Conservation (phyloP, 345 rosid species). For the Bruguiera parviflora region DNA sequence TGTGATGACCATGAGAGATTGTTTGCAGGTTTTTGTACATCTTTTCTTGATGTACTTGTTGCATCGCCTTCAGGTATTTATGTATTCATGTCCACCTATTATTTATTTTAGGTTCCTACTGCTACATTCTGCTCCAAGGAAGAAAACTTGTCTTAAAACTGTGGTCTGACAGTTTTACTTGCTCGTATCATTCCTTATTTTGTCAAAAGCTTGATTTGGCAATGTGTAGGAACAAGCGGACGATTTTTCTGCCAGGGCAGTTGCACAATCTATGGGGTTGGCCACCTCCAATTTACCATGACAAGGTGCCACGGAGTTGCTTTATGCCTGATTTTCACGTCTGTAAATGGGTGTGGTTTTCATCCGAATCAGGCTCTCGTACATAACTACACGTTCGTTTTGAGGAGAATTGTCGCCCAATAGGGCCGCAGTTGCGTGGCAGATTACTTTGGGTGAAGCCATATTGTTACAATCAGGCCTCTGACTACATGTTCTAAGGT, state of each 20-base stretch:
- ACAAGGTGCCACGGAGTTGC: neutral
- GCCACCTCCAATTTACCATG: conserved; percentile 48
- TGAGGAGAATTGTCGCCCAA: neutral
- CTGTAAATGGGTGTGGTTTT: neutral
- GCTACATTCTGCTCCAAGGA: neutral
- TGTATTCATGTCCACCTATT: neutral
- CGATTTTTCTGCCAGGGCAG: conserved; percentile 57
- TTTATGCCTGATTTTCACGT: neutral
- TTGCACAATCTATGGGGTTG: conserved; percentile 72
- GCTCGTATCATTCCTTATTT: neutral
- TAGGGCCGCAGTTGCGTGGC: too few relatives aligned
- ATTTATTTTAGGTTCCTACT: neutral
- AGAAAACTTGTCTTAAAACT: neutral
- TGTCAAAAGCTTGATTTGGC: neutral
- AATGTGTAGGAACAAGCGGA: conserved; percentile 73
- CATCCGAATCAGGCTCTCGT: neutral
- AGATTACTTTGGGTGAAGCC: too few relatives aligned
- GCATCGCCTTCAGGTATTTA: conserved; percentile 90
- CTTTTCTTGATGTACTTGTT: conserved; percentile 94
- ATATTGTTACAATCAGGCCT: too few relatives aligned
- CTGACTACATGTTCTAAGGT: too few relatives aligned
- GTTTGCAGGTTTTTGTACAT: conserved; percentile 84
- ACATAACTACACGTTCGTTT: neutral
- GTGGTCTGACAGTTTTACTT: too few relatives aligned
- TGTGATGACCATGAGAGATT: conserved; percentile 17